Conservation (phyloP, 805 yeast genomes). For the Hanseniaspora occidentalis region DNA sequence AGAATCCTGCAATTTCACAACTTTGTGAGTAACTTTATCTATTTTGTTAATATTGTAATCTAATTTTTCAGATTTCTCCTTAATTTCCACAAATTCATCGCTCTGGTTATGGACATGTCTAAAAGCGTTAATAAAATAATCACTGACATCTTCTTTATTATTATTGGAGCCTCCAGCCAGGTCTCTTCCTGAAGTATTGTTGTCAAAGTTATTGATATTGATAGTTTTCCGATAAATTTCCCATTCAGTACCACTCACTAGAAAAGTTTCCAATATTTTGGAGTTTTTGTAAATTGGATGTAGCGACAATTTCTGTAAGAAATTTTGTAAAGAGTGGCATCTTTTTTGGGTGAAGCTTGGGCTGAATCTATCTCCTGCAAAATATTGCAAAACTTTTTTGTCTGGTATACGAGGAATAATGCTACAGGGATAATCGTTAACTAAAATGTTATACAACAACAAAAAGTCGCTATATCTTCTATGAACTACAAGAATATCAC, state of each 20-base stretch:
- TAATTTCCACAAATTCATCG: slow-evolving; percentile 71
- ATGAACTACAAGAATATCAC: slow-evolving; percentile 20
- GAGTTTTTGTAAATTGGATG: slow-evolving; percentile 67
- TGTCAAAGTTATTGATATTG: slow-evolving; percentile 1
- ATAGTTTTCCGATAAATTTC: slow-evolving; percentile 21
- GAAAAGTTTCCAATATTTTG: slow-evolving; percentile 33
- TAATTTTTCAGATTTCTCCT: slow-evolving; percentile 68
- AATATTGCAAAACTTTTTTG: slow-evolving; percentile 78
- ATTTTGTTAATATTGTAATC: slow-evolving; percentile 73
- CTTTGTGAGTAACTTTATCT: slow-evolving; percentile 64
- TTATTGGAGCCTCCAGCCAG: slow-evolving; percentile 12
- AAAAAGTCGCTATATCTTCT: slow-evolving; percentile 82
- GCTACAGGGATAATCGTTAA: slow-evolving; percentile 71
- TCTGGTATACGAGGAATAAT: slow-evolving; percentile 92
- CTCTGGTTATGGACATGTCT: slow-evolving; percentile 56
- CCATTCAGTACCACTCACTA: slow-evolving; percentile 21
- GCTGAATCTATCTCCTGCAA: slow-evolving; percentile 87
- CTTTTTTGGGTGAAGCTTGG: slow-evolving; percentile 74
- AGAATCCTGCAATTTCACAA: slow-evolving; percentile 60
- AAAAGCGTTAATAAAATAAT: slow-evolving; percentile 87
- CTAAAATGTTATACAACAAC: slow-evolving; percentile 58
- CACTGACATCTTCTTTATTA: slow-evolving; percentile 63
- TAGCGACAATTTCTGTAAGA: slow-evolving; percentile 54
- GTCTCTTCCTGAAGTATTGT: neutral
- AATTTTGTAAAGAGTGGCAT: slow-evolving; percentile 67